Conservation (phyloP, 148 eudicot genomes). For the Camellia lanceoleosa region DNA sequence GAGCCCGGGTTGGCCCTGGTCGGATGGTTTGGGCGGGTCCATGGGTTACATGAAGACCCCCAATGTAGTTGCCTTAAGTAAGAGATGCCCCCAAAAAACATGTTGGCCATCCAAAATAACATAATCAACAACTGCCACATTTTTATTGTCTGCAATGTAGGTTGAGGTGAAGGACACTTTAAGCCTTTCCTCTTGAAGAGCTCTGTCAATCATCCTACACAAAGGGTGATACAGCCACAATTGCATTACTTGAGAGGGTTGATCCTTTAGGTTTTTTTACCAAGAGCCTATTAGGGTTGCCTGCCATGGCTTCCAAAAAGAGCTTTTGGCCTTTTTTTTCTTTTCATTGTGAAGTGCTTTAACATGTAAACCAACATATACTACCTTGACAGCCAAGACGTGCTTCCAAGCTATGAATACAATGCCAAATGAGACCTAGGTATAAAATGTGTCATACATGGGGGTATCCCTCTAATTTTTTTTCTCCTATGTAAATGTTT, state of each 20-base stretch:
- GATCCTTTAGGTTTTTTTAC: not conserved
- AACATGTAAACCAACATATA: not conserved
- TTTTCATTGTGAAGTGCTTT: not conserved
- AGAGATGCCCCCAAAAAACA: no score
- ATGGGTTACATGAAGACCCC: no score
- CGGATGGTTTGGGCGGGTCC: no score
- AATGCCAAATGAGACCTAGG: not conserved
- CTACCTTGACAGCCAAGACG: not conserved
- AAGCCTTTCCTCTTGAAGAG: no score
- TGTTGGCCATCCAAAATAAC: no score
- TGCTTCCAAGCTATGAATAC: not conserved
- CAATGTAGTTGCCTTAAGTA: no score
- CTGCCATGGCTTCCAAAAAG: constrained; percentile 5
- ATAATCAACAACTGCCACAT: no score
- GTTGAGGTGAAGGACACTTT: no score
- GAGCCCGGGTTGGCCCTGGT: no score
- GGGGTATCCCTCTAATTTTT: not conserved
- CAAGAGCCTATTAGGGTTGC: not conserved
- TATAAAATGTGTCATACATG: not conserved
- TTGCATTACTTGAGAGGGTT: not conserved
- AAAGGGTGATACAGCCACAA: no score
- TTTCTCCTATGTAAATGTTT: not conserved
- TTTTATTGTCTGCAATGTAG: no score
- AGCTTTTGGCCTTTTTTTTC: not conserved
- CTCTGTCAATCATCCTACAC: not conserved